These are phyloP conservation scores for Thinopyrum elongatum DNA, from an alignment of 176 grass and related monocot genomes.

Conservation along the genomic window DNA sequence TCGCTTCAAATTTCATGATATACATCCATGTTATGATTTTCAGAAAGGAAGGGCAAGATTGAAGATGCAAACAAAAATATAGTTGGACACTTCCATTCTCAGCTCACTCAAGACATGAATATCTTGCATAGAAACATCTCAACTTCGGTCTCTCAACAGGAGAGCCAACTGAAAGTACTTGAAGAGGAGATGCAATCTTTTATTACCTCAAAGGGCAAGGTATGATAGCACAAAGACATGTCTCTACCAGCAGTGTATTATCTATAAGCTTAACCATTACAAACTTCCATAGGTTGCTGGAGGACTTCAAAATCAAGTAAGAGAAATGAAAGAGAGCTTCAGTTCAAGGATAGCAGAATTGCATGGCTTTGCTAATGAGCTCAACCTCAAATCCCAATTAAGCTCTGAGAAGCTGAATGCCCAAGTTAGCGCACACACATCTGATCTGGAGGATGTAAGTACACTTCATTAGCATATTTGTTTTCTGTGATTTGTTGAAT, in stretches of 20 bases:
- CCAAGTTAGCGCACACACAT: constrained; percentile 53
- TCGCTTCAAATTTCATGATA: constrained; percentile 20
- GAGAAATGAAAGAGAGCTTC: constrained; percentile 50
- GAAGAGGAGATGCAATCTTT: constrained; percentile 59
- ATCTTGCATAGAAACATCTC: constrained; percentile 61
- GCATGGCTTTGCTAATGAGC: constrained; percentile 50
- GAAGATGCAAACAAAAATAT: constrained; percentile 71
- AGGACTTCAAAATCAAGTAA: constrained; percentile 52
- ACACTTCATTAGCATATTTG: constrained; percentile 2
- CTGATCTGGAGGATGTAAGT: constrained; percentile 74
- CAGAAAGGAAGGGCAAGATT: constrained; percentile 75
- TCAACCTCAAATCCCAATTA: constrained; percentile 42
- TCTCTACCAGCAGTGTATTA: not conserved
- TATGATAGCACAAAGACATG: constrained; percentile 21
- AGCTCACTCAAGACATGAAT: constrained; percentile 61
- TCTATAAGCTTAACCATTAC: not conserved
- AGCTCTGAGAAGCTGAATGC: constrained; percentile 59
- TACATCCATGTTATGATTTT: constrained; percentile 16
- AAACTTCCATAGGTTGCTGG: constrained; percentile 50
- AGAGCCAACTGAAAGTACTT: constrained; percentile 75
- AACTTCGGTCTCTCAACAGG: constrained; percentile 59
- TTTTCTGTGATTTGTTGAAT: not conserved
- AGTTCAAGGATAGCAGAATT: constrained; percentile 48
- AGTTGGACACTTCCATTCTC: constrained; percentile 63
- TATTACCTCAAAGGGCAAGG: constrained; percentile 60